These are phyloP conservation scores for Phytopythium boreale DNA, from an alignment of 352 stramenopile species.

Conservation along the genomic window DNA sequence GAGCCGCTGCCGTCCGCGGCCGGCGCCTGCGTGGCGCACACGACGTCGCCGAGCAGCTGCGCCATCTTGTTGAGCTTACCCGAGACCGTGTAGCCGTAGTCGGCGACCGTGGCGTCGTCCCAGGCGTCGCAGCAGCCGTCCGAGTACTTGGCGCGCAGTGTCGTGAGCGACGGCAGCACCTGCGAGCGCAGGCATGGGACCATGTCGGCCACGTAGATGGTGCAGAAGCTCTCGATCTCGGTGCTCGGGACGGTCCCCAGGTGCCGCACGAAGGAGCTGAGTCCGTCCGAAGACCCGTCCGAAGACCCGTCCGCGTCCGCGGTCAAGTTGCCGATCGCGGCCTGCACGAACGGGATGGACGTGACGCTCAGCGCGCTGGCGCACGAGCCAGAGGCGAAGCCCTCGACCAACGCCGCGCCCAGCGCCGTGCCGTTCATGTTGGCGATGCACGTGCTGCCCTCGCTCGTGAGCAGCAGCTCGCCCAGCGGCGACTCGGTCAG, in stretches of 20 bases:
- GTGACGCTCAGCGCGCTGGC: slow-evolving; percentile 26
- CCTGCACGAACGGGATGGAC: slow-evolving; percentile 40
- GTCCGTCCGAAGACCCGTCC: slow-evolving; percentile 16
- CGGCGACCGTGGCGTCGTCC: slow-evolving; percentile 29
- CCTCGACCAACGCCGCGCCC: slow-evolving; percentile 28
- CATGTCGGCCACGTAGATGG: slow-evolving; percentile 36
- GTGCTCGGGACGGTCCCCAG: slow-evolving; percentile 23
- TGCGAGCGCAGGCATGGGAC: slow-evolving; percentile 51
- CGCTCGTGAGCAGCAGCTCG: slow-evolving; percentile 35
- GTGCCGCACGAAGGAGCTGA: slow-evolving; percentile 25
- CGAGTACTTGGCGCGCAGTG: slow-evolving; percentile 39
- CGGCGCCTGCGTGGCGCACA: slow-evolving; percentile 50
- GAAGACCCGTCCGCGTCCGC: background rate
- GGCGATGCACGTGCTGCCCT: slow-evolving; percentile 49
- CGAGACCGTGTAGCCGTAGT: slow-evolving; percentile 62
- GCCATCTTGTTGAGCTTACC: slow-evolving; percentile 51
- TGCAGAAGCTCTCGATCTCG: slow-evolving; percentile 52
- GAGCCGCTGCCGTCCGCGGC: slow-evolving; percentile 30
- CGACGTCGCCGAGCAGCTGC: slow-evolving; percentile 47
- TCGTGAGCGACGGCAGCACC: slow-evolving; percentile 48
- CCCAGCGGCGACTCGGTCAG: slow-evolving; percentile 23
- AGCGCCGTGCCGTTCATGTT: slow-evolving; percentile 58
- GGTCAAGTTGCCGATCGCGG: slow-evolving; percentile 36
- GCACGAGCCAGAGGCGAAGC: slow-evolving; percentile 34
- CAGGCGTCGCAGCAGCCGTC: slow-evolving; percentile 56